Evolutionary conservation across 2,329 filamentous ascomycete species (phyloP), one percentile per base, ranked within the genome.

Genomic region (Aspergillus caelatus): DNA sequence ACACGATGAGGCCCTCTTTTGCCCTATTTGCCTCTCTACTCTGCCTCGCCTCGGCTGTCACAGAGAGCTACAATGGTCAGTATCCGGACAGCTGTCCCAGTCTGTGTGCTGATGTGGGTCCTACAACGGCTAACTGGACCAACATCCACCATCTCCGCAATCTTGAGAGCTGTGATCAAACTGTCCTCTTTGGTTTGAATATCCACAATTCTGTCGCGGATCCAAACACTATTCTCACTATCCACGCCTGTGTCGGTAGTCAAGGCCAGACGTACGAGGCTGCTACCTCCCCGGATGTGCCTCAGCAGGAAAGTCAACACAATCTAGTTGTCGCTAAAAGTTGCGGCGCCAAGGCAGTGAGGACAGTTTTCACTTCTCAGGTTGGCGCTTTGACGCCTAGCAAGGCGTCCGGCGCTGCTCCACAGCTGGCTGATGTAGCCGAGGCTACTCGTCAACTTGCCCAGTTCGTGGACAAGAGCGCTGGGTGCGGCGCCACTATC

Each of bases 121-220:
- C 55, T 14, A 41, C 4, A 8, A 39, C 34, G 3, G 43, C 26
- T 39, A 57, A 57, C 55, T 57, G 55, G 55, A 57, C 55, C 14
- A 36, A 57, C 19, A 57, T 45, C 36, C 55, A 57, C 36, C 21
- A 45, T 16, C 21, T 43, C 5, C 34, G 16, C 6, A 26, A 43
- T 23, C 21, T 57, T 11, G 43, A 36, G 34, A 43, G 21, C 19
- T 57, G 55, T 43, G 11, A 28, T 16, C 14, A 26, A 26, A 21
- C 55, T 34, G n/a, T 57, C 12, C 55, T 57, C 39, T 57, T 57
- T 57, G 55, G 43, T 16, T 57, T 57, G 23, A 57, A 57, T 43
- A 43, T 57, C 21, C n/a, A 57, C 4, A 57, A 57, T 7, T 43
- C 41, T 43, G 41, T 43, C 41, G 19, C 41, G 3, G 23, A 41